These are phyloP conservation scores for Amanita brunnescens DNA, from an alignment of 768 basidiomycete genomes.

Conservation along the genomic window DNA sequence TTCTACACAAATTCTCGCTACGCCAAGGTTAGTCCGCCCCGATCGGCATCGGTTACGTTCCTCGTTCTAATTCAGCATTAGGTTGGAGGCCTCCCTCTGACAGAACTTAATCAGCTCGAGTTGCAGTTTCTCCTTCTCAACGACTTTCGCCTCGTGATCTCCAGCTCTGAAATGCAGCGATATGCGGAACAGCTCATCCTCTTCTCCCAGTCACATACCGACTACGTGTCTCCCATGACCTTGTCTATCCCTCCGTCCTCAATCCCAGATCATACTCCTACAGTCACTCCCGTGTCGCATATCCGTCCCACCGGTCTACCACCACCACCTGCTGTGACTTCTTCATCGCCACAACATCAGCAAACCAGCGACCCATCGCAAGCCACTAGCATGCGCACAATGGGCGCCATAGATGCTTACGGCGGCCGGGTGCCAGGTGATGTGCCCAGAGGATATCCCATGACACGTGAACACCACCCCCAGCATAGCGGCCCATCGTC, in stretches of 20 bases:
- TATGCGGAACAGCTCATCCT: slow-evolving; percentile 87
- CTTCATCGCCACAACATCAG: slow-evolving; percentile 7
- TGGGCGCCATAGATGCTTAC: slow-evolving; percentile 49
- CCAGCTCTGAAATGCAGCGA: slow-evolving; percentile 84
- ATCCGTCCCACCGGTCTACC: neutral
- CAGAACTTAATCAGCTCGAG: slow-evolving; percentile 93
- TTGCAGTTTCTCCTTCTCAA: slow-evolving; percentile 95
- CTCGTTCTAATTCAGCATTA: slow-evolving; percentile 20
- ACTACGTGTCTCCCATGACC: slow-evolving; percentile 7
- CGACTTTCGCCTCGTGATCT: slow-evolving; percentile 87
- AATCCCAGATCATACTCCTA: slow-evolving; percentile 11
- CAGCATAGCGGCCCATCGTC: neutral
- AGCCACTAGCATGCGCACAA: slow-evolving; percentile 20
- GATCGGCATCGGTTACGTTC: neutral
- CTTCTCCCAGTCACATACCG: slow-evolving; percentile 39
- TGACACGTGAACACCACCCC: slow-evolving; percentile 1
- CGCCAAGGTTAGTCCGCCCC: slow-evolving; percentile 66
- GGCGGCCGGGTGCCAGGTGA: slow-evolving; percentile 31
- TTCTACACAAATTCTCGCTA: slow-evolving; percentile 99
- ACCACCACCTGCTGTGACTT: slow-evolving; percentile 2
- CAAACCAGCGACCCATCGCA: slow-evolving; percentile 10
- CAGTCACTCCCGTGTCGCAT: neutral
- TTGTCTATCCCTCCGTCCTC: slow-evolving; percentile 15
- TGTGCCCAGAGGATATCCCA: slow-evolving; percentile 1
- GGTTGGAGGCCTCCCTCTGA: slow-evolving; percentile 92